These are phyloP conservation scores for Exophiala sideris DNA, from an alignment of 2,329 filamentous ascomycete species.

Conservation along the genomic window DNA sequence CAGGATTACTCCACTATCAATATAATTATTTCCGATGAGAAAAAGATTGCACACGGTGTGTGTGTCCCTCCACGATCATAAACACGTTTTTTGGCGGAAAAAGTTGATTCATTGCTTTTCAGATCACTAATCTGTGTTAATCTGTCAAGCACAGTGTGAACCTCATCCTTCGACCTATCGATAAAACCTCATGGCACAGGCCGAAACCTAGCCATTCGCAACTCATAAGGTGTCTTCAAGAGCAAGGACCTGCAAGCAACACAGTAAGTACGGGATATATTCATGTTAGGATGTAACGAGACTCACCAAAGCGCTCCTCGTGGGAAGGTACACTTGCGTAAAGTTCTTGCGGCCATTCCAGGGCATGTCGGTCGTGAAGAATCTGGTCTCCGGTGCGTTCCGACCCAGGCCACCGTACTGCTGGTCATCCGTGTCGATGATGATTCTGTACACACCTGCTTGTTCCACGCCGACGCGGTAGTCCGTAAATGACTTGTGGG, in stretches of 20 bases:
- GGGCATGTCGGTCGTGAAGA: constrained; percentile 84
- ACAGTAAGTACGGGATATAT: constrained; percentile 21
- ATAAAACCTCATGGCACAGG: too few species aligned
- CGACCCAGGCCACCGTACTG: constrained; percentile 76
- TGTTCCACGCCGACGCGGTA: constrained; percentile 87
- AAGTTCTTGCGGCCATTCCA: constrained; percentile 93
- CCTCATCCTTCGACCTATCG: too few species aligned
- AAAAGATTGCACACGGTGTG: too few species aligned
- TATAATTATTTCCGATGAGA: too few species aligned
- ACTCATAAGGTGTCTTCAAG: constrained; percentile 44
- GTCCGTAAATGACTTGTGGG: constrained; percentile 78
- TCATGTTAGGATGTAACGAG: not conserved
- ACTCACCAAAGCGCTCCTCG: constrained; percentile 72
- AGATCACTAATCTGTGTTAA: too few species aligned
- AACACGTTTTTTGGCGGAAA: too few species aligned
- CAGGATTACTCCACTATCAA: too few species aligned
- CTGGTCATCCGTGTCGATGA: constrained; percentile 75
- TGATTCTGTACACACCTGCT: constrained; percentile 79
- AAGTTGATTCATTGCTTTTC: too few species aligned
- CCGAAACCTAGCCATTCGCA: not conserved
- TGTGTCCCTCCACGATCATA: too few species aligned
- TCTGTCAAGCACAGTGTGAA: too few species aligned
- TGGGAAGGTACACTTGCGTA: constrained; percentile 85
- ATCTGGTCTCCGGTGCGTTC: constrained; percentile 74
- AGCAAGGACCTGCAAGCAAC: constrained; percentile 50